Evolutionary conservation across 768 basidiomycete species (phyloP).

Genomic region (Phanerodontia chrysosporium): DNA sequence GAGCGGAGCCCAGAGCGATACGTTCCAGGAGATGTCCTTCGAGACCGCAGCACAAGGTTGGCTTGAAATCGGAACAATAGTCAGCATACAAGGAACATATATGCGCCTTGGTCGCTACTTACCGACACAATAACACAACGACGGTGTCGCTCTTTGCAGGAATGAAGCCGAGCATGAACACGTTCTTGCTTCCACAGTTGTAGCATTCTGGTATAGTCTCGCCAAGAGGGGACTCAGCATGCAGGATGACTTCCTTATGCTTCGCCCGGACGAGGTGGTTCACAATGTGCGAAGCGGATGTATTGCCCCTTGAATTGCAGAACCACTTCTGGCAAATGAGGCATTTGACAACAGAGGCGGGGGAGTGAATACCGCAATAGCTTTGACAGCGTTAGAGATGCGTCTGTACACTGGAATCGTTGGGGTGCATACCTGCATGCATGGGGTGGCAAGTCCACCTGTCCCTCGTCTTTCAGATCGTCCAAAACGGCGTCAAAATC

Average conservation of each 20-base stretch:
- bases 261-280: constrained; percentile 99
- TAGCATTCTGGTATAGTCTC: constrained; percentile 99
- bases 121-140: constrained; percentile 96
- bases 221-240: constrained; percentile 91
- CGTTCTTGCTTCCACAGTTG: constrained; percentile 98
- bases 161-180: constrained; percentile 99
- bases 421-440: constrained; percentile 79
- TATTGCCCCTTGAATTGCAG: constrained; percentile 97
- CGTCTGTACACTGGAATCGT: constrained; percentile 7
- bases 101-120: constrained; percentile 26
- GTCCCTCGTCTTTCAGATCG: constrained; percentile 78
- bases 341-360: constrained; percentile 95
- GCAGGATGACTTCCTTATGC: constrained; percentile 97
- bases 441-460: constrained; percentile 82
- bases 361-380: constrained; percentile 98
- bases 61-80: constrained; percentile 34
- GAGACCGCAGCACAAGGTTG: constrained; percentile 98
- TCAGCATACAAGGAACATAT: neutral
- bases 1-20: constrained; percentile 94
- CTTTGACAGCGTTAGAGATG: constrained; percentile 35
- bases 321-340: constrained; percentile 94
- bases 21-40: constrained; percentile 99
- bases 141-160: constrained; percentile 99
- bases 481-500: constrained; percentile 90
- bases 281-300: constrained; percentile 97